These are phyloP conservation scores for Tirmania nivea DNA, from an alignment of 495 filamentous ascomycete species.

Conservation along the genomic window DNA sequence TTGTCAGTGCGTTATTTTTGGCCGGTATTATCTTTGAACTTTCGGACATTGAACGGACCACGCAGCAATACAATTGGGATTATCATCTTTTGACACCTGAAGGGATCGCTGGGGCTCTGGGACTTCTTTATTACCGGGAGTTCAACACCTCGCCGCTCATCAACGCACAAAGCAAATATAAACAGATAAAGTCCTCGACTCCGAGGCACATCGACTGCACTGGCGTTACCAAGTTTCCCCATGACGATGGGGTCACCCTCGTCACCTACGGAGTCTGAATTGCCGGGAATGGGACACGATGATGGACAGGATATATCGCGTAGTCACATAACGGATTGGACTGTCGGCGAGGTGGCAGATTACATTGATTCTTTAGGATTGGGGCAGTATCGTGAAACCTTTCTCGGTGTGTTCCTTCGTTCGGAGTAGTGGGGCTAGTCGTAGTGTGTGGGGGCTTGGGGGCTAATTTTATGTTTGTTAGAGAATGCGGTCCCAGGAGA, in stretches of 20 bases:
- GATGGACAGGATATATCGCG: background rate
- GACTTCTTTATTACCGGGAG: too few relatives aligned
- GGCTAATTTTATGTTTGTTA: constrained; percentile 24
- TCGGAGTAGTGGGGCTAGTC: constrained; percentile 5
- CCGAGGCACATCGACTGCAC: background rate
- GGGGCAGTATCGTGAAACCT: constrained; percentile 59
- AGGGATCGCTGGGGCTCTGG: too few relatives aligned
- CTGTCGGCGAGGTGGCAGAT: constrained; percentile 65
- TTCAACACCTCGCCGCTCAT: too few relatives aligned
- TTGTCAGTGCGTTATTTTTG: too few relatives aligned
- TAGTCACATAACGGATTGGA: constrained; percentile 56
- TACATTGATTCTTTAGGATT: constrained; percentile 63
- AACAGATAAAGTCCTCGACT: background rate
- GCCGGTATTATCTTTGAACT: too few relatives aligned
- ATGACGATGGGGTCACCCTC: background rate
- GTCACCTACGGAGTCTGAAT: background rate
- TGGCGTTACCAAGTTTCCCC: background rate
- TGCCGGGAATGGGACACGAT: background rate
- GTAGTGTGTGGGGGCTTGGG: background rate
- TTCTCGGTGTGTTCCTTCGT: constrained; percentile 27
- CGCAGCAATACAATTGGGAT: too few relatives aligned
- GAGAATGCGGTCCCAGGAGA: constrained; percentile 90
- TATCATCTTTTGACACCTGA: too few relatives aligned
- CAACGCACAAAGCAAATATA: background rate
- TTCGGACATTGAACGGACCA: too few relatives aligned